phyloP scores from a whole-genome alignment of 495 filamentous ascomycete genomes.

The Lindgomyces ingoldianus region DNA sequence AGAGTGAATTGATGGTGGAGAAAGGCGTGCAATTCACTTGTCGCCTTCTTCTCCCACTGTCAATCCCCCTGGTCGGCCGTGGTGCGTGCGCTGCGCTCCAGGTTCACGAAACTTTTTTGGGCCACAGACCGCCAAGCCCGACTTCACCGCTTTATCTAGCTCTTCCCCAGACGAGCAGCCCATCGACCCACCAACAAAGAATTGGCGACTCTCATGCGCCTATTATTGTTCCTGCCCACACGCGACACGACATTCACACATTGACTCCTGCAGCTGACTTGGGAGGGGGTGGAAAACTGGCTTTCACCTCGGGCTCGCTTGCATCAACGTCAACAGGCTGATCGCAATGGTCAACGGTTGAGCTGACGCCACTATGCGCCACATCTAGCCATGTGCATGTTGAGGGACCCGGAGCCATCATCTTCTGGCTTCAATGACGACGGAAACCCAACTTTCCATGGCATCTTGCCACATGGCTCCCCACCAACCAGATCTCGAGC shows the following conservation, averaged over 20 bases:
- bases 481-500: too few species aligned
- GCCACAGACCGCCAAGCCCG: slow-evolving; percentile 1
- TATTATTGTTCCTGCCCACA: slow-evolving; percentile 24
- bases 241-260: neutral
- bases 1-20: neutral
- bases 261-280: too few species aligned
- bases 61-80: slow-evolving; percentile 7
- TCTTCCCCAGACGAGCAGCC: neutral
- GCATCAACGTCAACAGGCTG: neutral
- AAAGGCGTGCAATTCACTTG: neutral
- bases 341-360: neutral
- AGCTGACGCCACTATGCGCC: slow-evolving; percentile 10
- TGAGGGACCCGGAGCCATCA: too few species aligned
- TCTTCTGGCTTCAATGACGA: too few species aligned
- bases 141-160: slow-evolving; percentile 23
- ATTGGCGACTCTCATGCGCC: neutral
- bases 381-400: neutral
- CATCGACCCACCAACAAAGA: slow-evolving; percentile 12
- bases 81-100: slow-evolving; percentile 1
- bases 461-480: too few species aligned
- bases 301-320: too few species aligned
- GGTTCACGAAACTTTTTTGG: slow-evolving; percentile 22
- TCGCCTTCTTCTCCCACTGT: neutral
- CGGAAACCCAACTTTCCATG: too few species aligned
- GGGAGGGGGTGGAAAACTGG: too few species aligned